Percentiles rank a stretch among this genome's conserved stretches.
phyloP scores from a whole-genome alignment of 768 basidiomycete species.

The Tubosaeta sp. region DNA sequence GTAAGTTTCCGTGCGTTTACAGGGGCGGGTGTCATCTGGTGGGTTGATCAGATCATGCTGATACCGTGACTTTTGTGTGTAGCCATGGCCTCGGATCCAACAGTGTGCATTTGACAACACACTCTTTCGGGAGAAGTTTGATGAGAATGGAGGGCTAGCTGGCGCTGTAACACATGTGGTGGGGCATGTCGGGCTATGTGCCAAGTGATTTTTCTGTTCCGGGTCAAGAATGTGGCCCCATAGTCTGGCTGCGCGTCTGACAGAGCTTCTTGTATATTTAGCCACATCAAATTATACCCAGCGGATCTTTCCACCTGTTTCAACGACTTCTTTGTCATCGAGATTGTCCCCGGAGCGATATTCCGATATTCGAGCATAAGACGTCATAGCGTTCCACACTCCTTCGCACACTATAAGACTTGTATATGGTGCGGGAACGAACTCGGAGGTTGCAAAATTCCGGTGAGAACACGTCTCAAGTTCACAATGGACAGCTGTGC shows the following conservation, averaged over 20 bases:
- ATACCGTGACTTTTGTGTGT: conserved; percentile 2
- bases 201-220: background rate
- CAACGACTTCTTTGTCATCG: background rate
- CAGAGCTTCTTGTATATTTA: conserved; percentile 1
- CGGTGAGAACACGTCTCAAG: background rate
- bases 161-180: background rate
- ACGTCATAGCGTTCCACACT: background rate
- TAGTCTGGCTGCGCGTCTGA: background rate
- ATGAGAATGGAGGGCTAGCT: background rate
- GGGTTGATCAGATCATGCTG: background rate
- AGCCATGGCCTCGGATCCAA: conserved; percentile 32
- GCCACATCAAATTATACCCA: background rate
- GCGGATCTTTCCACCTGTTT: background rate
- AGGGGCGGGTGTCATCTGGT: background rate
- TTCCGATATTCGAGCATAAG: background rate
- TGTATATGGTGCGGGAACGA: background rate
- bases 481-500: background rate
- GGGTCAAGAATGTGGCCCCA: background rate
- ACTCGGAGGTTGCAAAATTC: background rate
- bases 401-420: background rate
- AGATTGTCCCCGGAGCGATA: background rate
- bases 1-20: conserved; percentile 24
- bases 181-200: background rate
- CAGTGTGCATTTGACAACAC: conserved; percentile 24
- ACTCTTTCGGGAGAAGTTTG: background rate